These are phyloP conservation scores for Kappamyces sp. DNA, from an alignment of 192 early-diverging fungal species.

Conservation along the genomic window DNA sequence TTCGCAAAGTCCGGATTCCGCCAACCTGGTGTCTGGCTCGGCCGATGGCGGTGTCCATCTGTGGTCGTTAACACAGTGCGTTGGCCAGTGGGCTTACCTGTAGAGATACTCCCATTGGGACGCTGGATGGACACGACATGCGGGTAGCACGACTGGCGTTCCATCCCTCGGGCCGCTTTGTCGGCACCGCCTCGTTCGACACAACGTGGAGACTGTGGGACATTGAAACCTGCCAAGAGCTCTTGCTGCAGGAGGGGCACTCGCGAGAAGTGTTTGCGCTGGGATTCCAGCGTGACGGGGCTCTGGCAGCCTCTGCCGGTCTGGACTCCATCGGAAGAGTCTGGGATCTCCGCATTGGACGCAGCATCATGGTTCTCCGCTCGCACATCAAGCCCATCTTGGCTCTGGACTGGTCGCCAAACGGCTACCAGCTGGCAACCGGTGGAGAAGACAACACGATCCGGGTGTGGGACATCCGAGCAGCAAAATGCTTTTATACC, in stretches of 20 bases:
- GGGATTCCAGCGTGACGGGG: slow-evolving; percentile 87
- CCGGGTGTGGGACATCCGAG: slow-evolving; percentile 88
- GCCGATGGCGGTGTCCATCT: slow-evolving; percentile 71
- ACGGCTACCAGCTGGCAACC: slow-evolving; percentile 86
- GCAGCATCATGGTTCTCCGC: slow-evolving; percentile 79
- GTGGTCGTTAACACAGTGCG: slow-evolving; percentile 58
- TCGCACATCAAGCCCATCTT: slow-evolving; percentile 91
- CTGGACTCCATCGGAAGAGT: slow-evolving; percentile 89
- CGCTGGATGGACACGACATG: slow-evolving; percentile 72
- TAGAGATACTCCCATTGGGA: slow-evolving; percentile 67
- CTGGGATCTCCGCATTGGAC: slow-evolving; percentile 92
- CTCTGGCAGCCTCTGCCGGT: slow-evolving; percentile 75
- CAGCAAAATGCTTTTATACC: slow-evolving; percentile 64
- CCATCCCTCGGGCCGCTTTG: slow-evolving; percentile 81
- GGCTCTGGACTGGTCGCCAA: slow-evolving; percentile 84
- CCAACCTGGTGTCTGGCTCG: slow-evolving; percentile 82
- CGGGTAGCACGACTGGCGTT: slow-evolving; percentile 82
- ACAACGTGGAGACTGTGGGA: slow-evolving; percentile 98
- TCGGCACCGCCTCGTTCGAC: slow-evolving; percentile 76
- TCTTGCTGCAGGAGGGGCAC: slow-evolving; percentile 92
- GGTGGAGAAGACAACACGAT: slow-evolving; percentile 89
- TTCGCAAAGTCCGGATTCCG: slow-evolving; percentile 39
- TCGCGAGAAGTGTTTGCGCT: slow-evolving; percentile 89
- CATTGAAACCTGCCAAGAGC: slow-evolving; percentile 62
- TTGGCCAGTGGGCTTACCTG: slow-evolving; percentile 45